Evolutionary conservation across 1,284 basidiomycete genomes (phyloP).

Genomic region (Marasmius tenuissimus): DNA sequence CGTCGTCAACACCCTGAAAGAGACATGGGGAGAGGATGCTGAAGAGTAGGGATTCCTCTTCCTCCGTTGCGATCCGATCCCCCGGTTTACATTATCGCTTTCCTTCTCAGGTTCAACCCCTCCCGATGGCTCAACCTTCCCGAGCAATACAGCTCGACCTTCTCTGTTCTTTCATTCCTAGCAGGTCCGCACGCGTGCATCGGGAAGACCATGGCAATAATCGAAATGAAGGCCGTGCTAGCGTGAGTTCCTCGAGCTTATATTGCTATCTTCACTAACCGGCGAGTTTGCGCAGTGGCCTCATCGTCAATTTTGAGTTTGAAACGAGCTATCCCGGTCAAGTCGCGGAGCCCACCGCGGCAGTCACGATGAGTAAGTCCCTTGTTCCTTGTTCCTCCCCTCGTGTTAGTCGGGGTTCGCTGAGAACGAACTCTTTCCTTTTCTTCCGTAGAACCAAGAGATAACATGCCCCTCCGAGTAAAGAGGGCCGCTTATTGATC

Average conservation of each 20-base stretch:
- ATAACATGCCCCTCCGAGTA: constrained; percentile 23
- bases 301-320: constrained; percentile 43
- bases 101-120: constrained; percentile 36
- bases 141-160: constrained; percentile 32
- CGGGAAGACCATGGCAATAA: constrained; percentile 51
- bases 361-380: constrained; percentile 44
- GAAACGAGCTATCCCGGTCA: constrained; percentile 39
- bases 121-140: constrained; percentile 43
- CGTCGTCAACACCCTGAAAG: constrained; percentile 46
- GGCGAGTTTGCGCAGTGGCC: constrained; percentile 21
- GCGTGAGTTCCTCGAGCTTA: constrained; percentile 28
- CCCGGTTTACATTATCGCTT: neutral
- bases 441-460: constrained; percentile 16
- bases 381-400: neutral
- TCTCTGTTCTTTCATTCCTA: constrained; percentile 44
- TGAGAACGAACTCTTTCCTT: too few relatives aligned
- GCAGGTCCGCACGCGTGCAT: constrained; percentile 50
- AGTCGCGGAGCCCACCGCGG: constrained; percentile 35
- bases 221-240: constrained; percentile 51
- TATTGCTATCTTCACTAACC: neutral
- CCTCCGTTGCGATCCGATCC: neutral
- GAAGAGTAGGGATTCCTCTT: constrained; percentile 31
- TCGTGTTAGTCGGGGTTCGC: too few relatives aligned
- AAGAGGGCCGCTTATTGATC: constrained; percentile 1
- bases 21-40: constrained; percentile 46